These are phyloP conservation scores for Chrysoporthe austroafricana DNA, from an alignment of 2,329 filamentous ascomycete genomes.

Conservation along the genomic window DNA sequence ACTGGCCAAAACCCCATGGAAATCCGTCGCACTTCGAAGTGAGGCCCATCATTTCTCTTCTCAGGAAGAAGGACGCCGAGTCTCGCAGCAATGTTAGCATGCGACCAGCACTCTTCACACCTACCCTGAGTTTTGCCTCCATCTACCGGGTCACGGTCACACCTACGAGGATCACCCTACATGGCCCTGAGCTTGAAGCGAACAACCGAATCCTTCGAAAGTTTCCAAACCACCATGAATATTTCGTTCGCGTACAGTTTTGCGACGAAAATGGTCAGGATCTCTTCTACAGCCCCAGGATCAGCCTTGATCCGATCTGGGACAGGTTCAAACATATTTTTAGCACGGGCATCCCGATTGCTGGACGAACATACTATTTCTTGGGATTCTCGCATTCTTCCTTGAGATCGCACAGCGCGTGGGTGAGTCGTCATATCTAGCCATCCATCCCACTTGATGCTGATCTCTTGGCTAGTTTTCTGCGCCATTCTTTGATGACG, in stretches of 20 bases:
- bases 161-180: conserved; percentile 59
- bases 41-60: conserved; percentile 43
- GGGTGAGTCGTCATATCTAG: conserved; percentile 36
- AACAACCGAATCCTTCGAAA: conserved; percentile 74
- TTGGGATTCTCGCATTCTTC: conserved; percentile 82
- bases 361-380: conserved; percentile 65
- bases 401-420: conserved; percentile 70
- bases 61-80: conserved; percentile 47
- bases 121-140: conserved; percentile 48
- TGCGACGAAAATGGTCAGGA: conserved; percentile 73
- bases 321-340: conserved; percentile 65
- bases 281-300: conserved; percentile 59
- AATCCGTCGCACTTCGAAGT: conserved; percentile 48
- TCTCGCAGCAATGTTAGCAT: conserved; percentile 24
- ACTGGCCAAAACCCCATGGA: conserved; percentile 56
- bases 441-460: background rate
- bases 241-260: conserved; percentile 74
- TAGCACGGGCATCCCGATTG: conserved; percentile 62
- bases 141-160: conserved; percentile 63
- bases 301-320: conserved; percentile 57
- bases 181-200: conserved; percentile 67
- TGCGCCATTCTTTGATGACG: conserved; percentile 48
- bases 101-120: conserved; percentile 31
- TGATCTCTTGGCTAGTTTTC: conserved; percentile 45
- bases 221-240: conserved; percentile 60